Conservation (phyloP, 2,329 filamentous ascomycete species). For the Fusarium pseudocircinatum region DNA sequence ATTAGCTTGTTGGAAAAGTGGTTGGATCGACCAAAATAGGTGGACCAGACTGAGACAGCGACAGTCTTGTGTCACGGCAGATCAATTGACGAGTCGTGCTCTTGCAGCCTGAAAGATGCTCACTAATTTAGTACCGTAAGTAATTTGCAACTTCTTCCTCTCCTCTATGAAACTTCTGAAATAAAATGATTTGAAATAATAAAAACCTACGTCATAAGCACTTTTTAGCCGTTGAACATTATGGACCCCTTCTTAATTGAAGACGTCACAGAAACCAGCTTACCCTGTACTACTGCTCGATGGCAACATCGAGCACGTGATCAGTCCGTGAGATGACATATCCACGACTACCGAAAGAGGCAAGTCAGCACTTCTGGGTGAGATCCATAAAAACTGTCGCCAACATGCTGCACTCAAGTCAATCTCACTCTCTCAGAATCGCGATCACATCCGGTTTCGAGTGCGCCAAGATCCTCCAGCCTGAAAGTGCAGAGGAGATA, state of each 20-base stretch:
- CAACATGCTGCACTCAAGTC: neutral
- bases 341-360: slow-evolving; percentile 7
- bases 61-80: neutral
- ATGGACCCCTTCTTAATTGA: neutral
- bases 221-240: neutral
- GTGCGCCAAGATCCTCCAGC: neutral
- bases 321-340: neutral
- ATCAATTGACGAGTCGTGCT: neutral
- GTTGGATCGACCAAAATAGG: neutral
- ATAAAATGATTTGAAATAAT: neutral
- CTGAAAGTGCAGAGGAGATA: neutral
- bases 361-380: neutral
- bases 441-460: neutral
- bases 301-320: neutral
- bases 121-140: neutral
- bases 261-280: neutral
- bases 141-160: neutral
- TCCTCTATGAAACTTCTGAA: no score
- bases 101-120: neutral
- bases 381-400: slow-evolving; percentile 28
- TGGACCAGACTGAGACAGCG: neutral
- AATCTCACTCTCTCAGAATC: neutral
- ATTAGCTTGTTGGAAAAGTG: neutral
- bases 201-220: neutral
- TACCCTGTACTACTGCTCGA: slow-evolving; percentile 13